Conservation (phyloP, 2,329 filamentous ascomycete species). For the Diplodia sapinea region DNA sequence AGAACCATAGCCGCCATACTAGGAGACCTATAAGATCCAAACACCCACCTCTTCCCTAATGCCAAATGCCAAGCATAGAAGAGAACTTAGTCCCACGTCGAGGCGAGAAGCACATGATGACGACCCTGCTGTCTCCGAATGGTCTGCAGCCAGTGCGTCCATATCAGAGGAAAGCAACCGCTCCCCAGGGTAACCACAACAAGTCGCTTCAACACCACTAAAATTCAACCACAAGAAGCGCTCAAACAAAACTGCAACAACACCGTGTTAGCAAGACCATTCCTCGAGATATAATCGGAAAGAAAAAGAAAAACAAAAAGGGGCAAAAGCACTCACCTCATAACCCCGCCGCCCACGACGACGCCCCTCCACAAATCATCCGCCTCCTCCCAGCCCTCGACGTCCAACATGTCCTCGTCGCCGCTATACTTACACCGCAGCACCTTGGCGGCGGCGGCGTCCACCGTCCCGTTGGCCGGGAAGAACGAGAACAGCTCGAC, state of each 20-base stretch:
- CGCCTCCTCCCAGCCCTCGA: constrained; percentile 15
- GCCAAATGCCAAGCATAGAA: not conserved
- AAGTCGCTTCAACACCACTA: no score
- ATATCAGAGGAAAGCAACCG: no score
- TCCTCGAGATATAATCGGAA: not conserved
- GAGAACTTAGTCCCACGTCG: not conserved
- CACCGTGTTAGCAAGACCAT: not conserved
- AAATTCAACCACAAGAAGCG: no score
- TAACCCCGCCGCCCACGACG: constrained; percentile 17
- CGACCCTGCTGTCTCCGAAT: no score
- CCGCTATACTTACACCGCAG: constrained; percentile 9
- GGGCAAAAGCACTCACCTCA: not conserved
- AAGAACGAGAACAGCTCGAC: constrained; percentile 25
- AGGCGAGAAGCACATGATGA: no score
- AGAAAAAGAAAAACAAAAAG: not conserved
- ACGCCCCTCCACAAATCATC: constrained; percentile 19
- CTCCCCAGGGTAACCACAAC: no score
- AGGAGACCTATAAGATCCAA: not conserved
- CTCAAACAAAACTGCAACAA: not conserved
- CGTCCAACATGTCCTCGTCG: constrained; percentile 11
- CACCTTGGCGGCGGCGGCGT: constrained; percentile 4
- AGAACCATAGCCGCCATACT: not conserved
- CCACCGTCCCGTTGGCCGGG: not conserved
- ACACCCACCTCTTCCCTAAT: not conserved
- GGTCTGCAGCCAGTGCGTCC: no score